These are phyloP conservation scores for Gymnopilus junonius DNA, from an alignment of 768 basidiomycete species.

Conservation along the genomic window DNA sequence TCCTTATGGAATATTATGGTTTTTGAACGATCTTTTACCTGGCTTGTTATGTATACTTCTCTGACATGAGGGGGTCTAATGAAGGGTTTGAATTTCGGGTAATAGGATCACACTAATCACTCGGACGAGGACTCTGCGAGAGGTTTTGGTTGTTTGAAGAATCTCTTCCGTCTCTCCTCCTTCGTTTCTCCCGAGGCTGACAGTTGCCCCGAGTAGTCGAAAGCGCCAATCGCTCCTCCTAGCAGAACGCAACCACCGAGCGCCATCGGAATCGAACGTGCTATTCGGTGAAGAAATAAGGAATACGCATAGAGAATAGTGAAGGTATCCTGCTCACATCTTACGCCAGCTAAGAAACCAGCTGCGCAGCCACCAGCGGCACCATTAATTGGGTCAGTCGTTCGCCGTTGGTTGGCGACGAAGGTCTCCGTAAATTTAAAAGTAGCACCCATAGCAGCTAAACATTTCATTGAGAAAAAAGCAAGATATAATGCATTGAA, in stretches of 20 bases:
- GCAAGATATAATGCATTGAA: background rate
- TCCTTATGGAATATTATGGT: background rate
- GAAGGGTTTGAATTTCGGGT: conserved; percentile 11
- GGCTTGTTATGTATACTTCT: background rate
- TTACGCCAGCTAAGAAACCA: conserved; percentile 87
- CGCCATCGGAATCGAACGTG: conserved; percentile 83
- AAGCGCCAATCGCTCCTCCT: conserved; percentile 80
- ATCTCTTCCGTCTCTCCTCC: conserved; percentile 76
- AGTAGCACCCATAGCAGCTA: conserved; percentile 88
- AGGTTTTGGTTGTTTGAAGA: conserved; percentile 77
- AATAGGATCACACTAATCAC: conserved; percentile 23
- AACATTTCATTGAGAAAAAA: conserved; percentile 1
- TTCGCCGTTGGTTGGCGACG: conserved; percentile 81
- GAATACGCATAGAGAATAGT: background rate
- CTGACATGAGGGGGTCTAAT: background rate
- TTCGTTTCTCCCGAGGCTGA: conserved; percentile 47
- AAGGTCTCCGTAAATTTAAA: conserved; percentile 83
- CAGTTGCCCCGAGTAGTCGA: conserved; percentile 74
- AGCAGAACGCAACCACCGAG: conserved; percentile 78
- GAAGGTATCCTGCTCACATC: conserved; percentile 53
- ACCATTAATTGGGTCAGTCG: conserved; percentile 81
- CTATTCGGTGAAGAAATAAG: conserved; percentile 39
- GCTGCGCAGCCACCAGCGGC: conserved; percentile 91
- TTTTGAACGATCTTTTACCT: background rate
- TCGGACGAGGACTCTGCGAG: conserved; percentile 36